Percentiles rank a stretch among this genome's conserved stretches.
Conservation (phyloP, 1,284 basidiomycete genomes). For the Coniferiporia weirii region DNA sequence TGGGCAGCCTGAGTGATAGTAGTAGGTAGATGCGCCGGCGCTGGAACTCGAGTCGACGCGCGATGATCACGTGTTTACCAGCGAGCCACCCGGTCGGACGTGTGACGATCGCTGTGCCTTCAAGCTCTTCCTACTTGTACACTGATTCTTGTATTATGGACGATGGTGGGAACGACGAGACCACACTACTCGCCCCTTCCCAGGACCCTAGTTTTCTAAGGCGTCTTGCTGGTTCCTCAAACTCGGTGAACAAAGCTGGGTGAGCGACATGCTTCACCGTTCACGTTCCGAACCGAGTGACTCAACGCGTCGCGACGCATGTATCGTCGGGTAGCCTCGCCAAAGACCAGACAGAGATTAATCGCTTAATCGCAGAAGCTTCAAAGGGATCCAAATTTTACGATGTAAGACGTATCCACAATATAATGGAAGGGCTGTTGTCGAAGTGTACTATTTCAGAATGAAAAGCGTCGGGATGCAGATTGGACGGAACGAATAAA, state of each 20-base stretch:
- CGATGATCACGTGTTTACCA: not conserved
- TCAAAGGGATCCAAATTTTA: slow-evolving; percentile 84
- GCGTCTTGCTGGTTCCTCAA: slow-evolving; percentile 69
- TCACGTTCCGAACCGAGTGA: not conserved
- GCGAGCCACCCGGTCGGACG: not conserved
- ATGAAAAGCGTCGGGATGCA: slow-evolving; percentile 75
- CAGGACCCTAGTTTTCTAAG: slow-evolving; percentile 65
- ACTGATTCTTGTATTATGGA: not conserved
- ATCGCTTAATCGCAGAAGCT: slow-evolving; percentile 72
- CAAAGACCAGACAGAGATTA: slow-evolving; percentile 75
- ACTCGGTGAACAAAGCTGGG: slow-evolving; percentile 64
- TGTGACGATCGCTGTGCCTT: not conserved
- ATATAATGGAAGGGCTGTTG: not conserved
- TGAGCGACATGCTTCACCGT: slow-evolving; percentile 28
- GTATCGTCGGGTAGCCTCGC: slow-evolving; percentile 45
- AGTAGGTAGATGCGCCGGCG: not conserved
- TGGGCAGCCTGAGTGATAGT: no score
- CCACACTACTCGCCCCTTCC: slow-evolving; percentile 27
- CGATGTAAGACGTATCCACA: slow-evolving; percentile 43
- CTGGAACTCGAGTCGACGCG: no score
- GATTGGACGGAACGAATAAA: slow-evolving; percentile 70
- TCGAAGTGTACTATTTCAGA: not conserved
- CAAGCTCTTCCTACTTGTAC: no score
- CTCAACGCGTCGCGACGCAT: not conserved
- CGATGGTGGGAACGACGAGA: slow-evolving; percentile 4